These are phyloP conservation scores for Cephaloascus albidus DNA, from an alignment of 805 yeast species.

Conservation along the genomic window DNA sequence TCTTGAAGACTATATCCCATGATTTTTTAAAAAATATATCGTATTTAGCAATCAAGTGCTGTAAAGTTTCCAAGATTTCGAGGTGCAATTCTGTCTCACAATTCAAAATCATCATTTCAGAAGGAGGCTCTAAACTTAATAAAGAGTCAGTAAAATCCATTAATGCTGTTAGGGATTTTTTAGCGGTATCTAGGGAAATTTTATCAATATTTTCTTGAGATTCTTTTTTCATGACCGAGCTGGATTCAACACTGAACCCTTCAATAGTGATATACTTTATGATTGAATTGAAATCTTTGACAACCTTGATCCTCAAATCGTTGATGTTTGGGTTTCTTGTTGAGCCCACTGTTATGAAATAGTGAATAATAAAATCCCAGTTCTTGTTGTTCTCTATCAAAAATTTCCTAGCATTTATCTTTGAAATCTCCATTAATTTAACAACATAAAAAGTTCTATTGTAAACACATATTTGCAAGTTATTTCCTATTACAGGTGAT, in stretches of 20 bases:
- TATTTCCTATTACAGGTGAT: constrained; percentile 12
- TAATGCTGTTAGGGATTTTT: constrained; percentile 38
- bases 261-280: constrained; percentile 28
- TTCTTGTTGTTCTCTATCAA: constrained; percentile 27
- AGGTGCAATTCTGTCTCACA: constrained; percentile 64
- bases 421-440: constrained; percentile 41
- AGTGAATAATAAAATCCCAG: constrained; percentile 39
- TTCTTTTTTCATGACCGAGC: constrained; percentile 1
- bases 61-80: constrained; percentile 51
- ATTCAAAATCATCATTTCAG: constrained; percentile 36
- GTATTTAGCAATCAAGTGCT: constrained; percentile 67
- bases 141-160: constrained; percentile 32
- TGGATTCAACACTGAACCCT: constrained; percentile 20
- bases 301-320: constrained; percentile 36
- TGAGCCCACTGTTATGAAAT: constrained; percentile 35
- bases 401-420: constrained; percentile 43
- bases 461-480: constrained; percentile 33
- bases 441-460: constrained; percentile 48
- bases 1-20: constrained; percentile 67
- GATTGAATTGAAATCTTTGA: constrained; percentile 42
- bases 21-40: constrained; percentile 52
- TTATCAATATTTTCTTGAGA: constrained; percentile 7
- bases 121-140: constrained; percentile 23
- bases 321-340: constrained; percentile 29
- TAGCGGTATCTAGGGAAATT: constrained; percentile 26